Conservation (phyloP, 495 filamentous ascomycete species). For the Neurospora sp. region DNA sequence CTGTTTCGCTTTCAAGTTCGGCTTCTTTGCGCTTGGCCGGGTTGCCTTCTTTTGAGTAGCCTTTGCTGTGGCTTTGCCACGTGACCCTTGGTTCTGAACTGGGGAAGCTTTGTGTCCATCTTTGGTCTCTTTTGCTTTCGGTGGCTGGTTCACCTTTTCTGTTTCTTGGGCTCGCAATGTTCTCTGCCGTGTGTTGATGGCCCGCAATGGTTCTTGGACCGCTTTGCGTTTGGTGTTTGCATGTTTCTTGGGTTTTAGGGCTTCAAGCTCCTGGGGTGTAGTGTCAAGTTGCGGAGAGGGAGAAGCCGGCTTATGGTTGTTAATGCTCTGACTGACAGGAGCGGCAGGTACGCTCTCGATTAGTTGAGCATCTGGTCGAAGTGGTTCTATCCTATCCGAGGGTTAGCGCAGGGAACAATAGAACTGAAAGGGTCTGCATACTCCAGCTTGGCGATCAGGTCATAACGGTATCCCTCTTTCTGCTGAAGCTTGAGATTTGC, state of each 20-base stretch:
- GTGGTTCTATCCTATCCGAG: background rate
- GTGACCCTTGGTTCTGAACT: background rate
- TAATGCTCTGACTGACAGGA: background rate
- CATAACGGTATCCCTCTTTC: conserved; percentile 1
- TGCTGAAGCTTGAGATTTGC: conserved; percentile 11
- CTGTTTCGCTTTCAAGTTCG: background rate
- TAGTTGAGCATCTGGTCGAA: background rate
- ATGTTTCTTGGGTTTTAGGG: background rate
- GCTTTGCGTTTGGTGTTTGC: background rate
- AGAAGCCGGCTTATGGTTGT: background rate
- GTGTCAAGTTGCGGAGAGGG: background rate
- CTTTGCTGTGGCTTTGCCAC: background rate
- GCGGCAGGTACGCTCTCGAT: background rate
- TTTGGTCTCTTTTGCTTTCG: background rate
- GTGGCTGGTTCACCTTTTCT: background rate
- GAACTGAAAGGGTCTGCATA: background rate
- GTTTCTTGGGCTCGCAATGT: background rate
- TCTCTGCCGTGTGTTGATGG: background rate
- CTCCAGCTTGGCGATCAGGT: conserved; percentile 3
- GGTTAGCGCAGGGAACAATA: background rate
- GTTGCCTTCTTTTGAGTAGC: background rate
- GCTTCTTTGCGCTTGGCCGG: background rate
- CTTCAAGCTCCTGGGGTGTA: background rate
- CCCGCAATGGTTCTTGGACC: background rate
- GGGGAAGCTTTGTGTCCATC: background rate